Percentiles rank a stretch among this genome's conserved stretches.
Conservation (phyloP, 2,329 filamentous ascomycete species). For the Fonsecaea pedrosoi region DNA sequence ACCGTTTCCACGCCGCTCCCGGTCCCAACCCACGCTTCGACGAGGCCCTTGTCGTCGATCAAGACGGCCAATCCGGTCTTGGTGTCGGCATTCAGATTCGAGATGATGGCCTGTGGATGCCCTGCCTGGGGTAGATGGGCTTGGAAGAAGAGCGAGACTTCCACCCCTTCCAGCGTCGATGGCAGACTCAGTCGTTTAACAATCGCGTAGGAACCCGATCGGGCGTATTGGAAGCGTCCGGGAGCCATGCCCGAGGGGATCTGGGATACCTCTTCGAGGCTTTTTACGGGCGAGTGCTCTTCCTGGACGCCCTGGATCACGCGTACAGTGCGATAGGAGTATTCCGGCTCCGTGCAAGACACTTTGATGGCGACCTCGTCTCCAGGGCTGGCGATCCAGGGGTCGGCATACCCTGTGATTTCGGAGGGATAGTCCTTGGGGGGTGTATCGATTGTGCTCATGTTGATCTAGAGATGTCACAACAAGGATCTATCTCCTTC, state of each 20-base stretch:
- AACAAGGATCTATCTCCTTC: background rate
- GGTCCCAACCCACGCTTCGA: constrained; percentile 27
- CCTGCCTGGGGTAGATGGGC: constrained; percentile 19
- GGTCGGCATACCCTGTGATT: constrained; percentile 34
- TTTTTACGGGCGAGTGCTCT: constrained; percentile 15
- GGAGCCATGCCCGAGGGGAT: constrained; percentile 19
- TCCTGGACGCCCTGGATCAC: constrained; percentile 27
- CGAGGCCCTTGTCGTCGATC: constrained; percentile 12
- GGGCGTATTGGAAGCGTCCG: constrained; percentile 27
- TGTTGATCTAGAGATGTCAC: background rate
- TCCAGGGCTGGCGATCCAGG: constrained; percentile 29
- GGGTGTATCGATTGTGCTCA: constrained; percentile 15
- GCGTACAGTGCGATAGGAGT: constrained; percentile 30
- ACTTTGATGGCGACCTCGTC: constrained; percentile 30
- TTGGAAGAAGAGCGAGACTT: constrained; percentile 29
- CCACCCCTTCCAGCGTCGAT: background rate
- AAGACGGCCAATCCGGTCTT: constrained; percentile 29
- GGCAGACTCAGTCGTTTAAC: constrained; percentile 12
- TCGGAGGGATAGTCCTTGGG: constrained; percentile 25
- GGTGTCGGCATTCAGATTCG: constrained; percentile 21
- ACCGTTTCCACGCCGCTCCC: constrained; percentile 18
- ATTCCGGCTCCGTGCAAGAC: constrained; percentile 33
- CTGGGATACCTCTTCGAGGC: constrained; percentile 16
- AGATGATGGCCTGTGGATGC: constrained; percentile 27
- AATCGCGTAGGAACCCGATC: constrained; percentile 27